Evolutionary conservation across 2,329 filamentous ascomycete genomes (phyloP), one percentile per base, ranked within the genome.

Genomic region (Lachnellula willkommii): DNA sequence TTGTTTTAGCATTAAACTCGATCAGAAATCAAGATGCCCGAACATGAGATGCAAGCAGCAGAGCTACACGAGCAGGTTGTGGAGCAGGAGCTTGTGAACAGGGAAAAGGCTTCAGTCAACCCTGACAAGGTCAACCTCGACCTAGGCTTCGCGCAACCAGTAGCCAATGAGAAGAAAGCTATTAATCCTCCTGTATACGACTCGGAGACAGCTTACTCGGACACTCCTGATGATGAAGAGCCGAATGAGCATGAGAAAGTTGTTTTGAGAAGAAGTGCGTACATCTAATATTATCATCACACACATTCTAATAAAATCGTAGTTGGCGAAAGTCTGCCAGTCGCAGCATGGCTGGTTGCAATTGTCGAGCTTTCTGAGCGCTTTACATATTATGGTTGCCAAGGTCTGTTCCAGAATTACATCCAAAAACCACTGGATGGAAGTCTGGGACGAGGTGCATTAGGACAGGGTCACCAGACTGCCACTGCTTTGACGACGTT

Each of bases 361-460:
- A 79, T 85, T 61, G 77, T 85, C 48, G 83, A 86, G 69, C 68
- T 85, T 48, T 84, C 80, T 68, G 83, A 86, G 69, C 77, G 82
- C 17, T 85, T 85, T 65, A 80, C 80, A 5, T 87, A 83, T 72
- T 86, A 85, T 65, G 84, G 84, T 40, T 82, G 79, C 8, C 81
- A 79, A 15, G 77, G 79, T 50, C 75, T 84, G 42, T 85, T 80
- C 79, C 76, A 61, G 76, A 87, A 87, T 67, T 87, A 79, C 62
- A 77, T 87, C 64, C 79, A 85, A 63, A 52, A 55, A 45, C 80
- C 50, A 11, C 48, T 61, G 2, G 54, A 61, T 54, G 58, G 63
- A 20, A 54, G 47, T 26, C 28, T 60, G 22, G 62, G 61, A 14
- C 59, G 70, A 14, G 78, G 77, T 65, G 81, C 79, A 43, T 70